phyloP scores from a whole-genome alignment of 1,284 basidiomycete species.

The Ceratobasidium sp. region DNA sequence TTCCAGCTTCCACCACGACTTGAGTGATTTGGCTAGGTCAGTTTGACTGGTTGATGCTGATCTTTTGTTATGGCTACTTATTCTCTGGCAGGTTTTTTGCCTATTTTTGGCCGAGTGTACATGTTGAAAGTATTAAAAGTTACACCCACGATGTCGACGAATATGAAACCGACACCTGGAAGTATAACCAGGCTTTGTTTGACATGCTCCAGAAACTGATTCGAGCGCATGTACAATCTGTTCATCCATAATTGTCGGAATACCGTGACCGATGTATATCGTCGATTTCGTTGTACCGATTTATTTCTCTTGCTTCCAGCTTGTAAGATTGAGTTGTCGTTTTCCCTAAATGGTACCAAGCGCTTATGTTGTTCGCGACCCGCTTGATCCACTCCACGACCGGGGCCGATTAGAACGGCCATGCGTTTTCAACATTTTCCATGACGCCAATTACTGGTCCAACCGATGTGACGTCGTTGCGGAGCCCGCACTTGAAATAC shows the following conservation, averaged over 20 bases:
- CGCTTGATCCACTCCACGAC: not conserved
- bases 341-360: not conserved
- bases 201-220: not conserved
- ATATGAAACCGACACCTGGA: not conserved
- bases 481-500: slow-evolving; percentile 2
- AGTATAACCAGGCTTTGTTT: not conserved
- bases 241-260: not conserved
- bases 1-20: not conserved
- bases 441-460: not conserved
- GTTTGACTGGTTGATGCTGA: not conserved
- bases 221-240: not conserved
- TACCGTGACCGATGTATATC: too few species aligned
- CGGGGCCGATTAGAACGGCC: not conserved
- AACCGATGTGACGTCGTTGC: slow-evolving; percentile 2
- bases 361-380: not conserved
- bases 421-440: not conserved
- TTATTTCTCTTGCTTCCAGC: too few species aligned
- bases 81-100: not conserved
- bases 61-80: not conserved
- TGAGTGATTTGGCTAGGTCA: slow-evolving; percentile 3
- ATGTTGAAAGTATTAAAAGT: not conserved
- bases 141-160: not conserved
- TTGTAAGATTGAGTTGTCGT: not conserved
- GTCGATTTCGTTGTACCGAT: not conserved
- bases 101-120: slow-evolving; percentile 5